Evolutionary conservation across 2,329 filamentous ascomycete genomes (phyloP).

Genomic region (Nigrospora oryzae): DNA sequence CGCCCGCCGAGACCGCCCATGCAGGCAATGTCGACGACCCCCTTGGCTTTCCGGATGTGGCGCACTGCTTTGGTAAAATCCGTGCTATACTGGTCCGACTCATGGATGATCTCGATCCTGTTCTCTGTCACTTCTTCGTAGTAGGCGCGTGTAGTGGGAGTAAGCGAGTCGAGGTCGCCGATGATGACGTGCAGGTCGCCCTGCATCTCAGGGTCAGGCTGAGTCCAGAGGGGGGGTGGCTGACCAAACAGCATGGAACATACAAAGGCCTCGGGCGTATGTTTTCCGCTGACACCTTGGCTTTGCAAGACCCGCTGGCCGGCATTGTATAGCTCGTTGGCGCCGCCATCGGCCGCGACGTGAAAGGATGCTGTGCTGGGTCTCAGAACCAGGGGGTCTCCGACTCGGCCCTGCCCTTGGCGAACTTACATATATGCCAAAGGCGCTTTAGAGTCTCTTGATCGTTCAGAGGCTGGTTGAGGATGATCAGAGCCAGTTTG

Average conservation of each 20-base stretch:
- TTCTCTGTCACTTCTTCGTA: slow-evolving; percentile 45
- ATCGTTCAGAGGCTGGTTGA: slow-evolving; percentile 49
- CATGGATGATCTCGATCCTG: slow-evolving; percentile 54
- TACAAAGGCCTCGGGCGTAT: no score
- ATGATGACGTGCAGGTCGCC: slow-evolving; percentile 65
- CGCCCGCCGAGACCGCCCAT: slow-evolving; percentile 82
- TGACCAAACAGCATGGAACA: neutral
- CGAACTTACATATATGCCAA: slow-evolving; percentile 16
- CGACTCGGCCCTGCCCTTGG: neutral
- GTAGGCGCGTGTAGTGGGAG: slow-evolving; percentile 50
- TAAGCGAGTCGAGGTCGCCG: slow-evolving; percentile 85
- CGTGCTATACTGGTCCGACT: slow-evolving; percentile 78
- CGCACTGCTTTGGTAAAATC: slow-evolving; percentile 79
- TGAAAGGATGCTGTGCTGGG: slow-evolving; percentile 46
- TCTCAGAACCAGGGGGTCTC: neutral
- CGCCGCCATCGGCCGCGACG: slow-evolving; percentile 86
- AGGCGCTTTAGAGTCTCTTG: slow-evolving; percentile 14
- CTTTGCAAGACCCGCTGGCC: neutral
- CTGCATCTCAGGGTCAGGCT: slow-evolving; percentile 27
- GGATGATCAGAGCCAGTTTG: slow-evolving; percentile 43
- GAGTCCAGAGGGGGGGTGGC: neutral
- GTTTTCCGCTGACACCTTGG: no score
- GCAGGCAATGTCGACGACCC: slow-evolving; percentile 55
- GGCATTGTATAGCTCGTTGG: slow-evolving; percentile 59
- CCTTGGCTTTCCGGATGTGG: slow-evolving; percentile 8